Evolutionary conservation across 2,329 filamentous ascomycete genomes (phyloP).

Genomic region (Colletotrichum musicola): DNA sequence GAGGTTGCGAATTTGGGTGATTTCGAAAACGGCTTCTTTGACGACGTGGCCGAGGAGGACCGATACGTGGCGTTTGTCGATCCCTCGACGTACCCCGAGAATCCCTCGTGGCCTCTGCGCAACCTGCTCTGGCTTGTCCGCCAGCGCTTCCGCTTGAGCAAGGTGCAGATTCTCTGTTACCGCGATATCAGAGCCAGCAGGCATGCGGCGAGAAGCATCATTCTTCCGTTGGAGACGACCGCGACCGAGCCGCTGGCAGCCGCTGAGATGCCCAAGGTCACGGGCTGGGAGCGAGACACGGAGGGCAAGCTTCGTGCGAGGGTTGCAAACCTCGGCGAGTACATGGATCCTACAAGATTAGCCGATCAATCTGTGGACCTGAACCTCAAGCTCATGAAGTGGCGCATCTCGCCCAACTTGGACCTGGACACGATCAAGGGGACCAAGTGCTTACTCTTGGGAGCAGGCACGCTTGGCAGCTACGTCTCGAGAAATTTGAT

Average conservation of each 20-base stretch:
- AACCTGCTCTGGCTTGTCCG: conserved; percentile 89
- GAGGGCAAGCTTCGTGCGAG: conserved; percentile 82
- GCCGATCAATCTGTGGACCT: conserved; percentile 96
- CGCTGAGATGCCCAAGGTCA: conserved; percentile 83
- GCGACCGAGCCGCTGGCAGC: conserved; percentile 57
- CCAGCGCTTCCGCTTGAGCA: conserved; percentile 81
- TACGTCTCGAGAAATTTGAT: conserved; percentile 94
- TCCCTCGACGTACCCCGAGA: conserved; percentile 88
- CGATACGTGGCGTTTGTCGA: conserved; percentile 90
- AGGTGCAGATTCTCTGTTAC: conserved; percentile 89
- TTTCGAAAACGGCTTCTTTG: conserved; percentile 91
- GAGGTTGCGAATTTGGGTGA: conserved; percentile 79
- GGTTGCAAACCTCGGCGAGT: conserved; percentile 86
- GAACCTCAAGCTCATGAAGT: conserved; percentile 98
- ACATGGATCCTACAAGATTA: conserved; percentile 89
- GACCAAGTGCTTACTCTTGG: conserved; percentile 89
- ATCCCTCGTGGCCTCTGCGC: conserved; percentile 92
- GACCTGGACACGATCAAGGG: conserved; percentile 90
- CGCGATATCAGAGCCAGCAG: conserved; percentile 83
- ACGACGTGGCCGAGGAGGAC: conserved; percentile 77
- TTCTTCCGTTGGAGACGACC: conserved; percentile 76
- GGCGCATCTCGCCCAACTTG: conserved; percentile 91
- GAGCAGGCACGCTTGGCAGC: conserved; percentile 91
- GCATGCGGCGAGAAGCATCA: conserved; percentile 84
- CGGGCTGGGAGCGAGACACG: conserved; percentile 92